Evolutionary conservation across 2,329 filamentous ascomycete species (phyloP).

Genomic region (Sclerotinia minor): DNA sequence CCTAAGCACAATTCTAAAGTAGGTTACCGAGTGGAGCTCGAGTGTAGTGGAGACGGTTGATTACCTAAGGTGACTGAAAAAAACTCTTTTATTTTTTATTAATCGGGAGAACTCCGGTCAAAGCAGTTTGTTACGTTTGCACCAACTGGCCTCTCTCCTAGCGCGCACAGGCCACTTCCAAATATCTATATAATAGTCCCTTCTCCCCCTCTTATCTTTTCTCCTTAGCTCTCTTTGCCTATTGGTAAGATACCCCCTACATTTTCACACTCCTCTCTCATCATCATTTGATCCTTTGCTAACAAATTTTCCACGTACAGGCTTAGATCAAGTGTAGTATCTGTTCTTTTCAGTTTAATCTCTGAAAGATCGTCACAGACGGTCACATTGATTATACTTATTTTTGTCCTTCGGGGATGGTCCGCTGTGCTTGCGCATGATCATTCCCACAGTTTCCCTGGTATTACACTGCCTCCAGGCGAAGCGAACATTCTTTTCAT

Average conservation of each 20-base stretch:
- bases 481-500: slow-evolving; percentile 67
- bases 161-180: not conserved
- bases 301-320: not conserved
- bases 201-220: slow-evolving; percentile 19
- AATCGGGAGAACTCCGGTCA: not conserved
- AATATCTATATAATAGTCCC: not conserved
- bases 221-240: slow-evolving; percentile 55
- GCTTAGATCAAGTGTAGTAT: slow-evolving; percentile 83
- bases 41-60: not conserved
- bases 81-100: not conserved
- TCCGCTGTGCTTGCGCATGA: slow-evolving; percentile 74
- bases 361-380: slow-evolving; percentile 77
- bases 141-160: not conserved
- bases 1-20: not conserved
- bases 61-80: not conserved
- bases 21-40: not conserved
- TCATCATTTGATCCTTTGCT: slow-evolving; percentile 45
- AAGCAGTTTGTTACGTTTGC: not conserved
- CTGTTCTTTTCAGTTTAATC: slow-evolving; percentile 98
- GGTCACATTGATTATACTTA: slow-evolving; percentile 78
- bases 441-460: slow-evolving; percentile 67
- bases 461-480: slow-evolving; percentile 73
- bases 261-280: too few species aligned
- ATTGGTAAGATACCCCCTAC: slow-evolving; percentile 44
- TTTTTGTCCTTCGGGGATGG: slow-evolving; percentile 61